These are phyloP conservation scores for Podospora sp. DNA, from an alignment of 495 filamentous ascomycete species.

Conservation along the genomic window DNA sequence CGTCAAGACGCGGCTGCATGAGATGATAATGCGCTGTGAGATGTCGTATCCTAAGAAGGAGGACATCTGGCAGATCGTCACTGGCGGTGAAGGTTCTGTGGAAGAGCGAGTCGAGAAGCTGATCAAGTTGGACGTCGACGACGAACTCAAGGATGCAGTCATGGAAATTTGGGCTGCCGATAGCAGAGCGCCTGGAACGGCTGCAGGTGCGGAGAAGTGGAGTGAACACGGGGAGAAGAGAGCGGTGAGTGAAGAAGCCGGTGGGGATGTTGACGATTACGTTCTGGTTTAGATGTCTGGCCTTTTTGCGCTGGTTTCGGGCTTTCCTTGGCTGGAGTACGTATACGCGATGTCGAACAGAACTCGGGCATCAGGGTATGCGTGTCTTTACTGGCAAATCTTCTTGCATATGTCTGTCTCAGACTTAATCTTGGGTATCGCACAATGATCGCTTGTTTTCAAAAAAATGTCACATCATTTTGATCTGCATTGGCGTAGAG, in stretches of 20 bases:
- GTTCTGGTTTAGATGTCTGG: slow-evolving; percentile 21
- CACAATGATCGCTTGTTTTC: too few species aligned
- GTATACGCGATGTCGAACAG: too few species aligned
- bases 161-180: slow-evolving; percentile 52
- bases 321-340: neutral
- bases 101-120: slow-evolving; percentile 39
- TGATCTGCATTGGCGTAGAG: too few species aligned
- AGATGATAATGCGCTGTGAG: slow-evolving; percentile 46
- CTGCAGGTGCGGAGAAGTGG: slow-evolving; percentile 27
- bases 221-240: neutral
- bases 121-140: slow-evolving; percentile 36
- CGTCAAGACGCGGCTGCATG: slow-evolving; percentile 28
- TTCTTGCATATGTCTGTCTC: too few species aligned
- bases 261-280: slow-evolving; percentile 25
- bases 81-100: slow-evolving; percentile 20
- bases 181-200: slow-evolving; percentile 23
- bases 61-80: slow-evolving; percentile 40
- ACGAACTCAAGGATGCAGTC: slow-evolving; percentile 42
- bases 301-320: neutral
- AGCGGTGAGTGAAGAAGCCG: neutral
- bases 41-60: slow-evolving; percentile 48
- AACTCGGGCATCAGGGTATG: too few species aligned
- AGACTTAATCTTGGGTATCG: too few species aligned
- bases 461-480: too few species aligned
- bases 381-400: too few species aligned